Percentiles rank a stretch among this genome's conserved stretches.
phyloP scores from a whole-genome alignment of 768 basidiomycete genomes.

The Boletus huronensis region DNA sequence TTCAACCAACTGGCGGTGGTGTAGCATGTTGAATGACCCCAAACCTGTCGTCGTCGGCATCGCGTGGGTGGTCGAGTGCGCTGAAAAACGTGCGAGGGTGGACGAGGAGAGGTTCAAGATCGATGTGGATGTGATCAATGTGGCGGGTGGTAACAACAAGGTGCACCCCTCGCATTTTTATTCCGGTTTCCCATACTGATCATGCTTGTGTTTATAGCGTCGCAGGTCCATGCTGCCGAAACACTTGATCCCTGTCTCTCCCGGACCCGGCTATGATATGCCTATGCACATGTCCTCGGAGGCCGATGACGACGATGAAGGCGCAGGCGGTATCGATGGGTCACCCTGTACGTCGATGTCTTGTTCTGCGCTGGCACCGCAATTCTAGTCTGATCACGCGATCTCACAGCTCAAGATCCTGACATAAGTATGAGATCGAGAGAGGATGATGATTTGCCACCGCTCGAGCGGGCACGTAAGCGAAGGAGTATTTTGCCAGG shows the following conservation, averaged over 20 bases:
- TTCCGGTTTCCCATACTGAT: neutral
- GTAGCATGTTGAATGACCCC: slow-evolving; percentile 59
- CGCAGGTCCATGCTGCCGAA: slow-evolving; percentile 74
- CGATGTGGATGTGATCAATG: slow-evolving; percentile 54
- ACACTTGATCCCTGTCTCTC: slow-evolving; percentile 39
- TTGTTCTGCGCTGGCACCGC: slow-evolving; percentile 1
- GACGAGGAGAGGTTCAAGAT: slow-evolving; percentile 66
- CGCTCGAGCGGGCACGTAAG: slow-evolving; percentile 65
- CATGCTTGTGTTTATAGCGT: slow-evolving; percentile 42
- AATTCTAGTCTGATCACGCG: slow-evolving; percentile 1
- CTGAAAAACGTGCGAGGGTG: slow-evolving; percentile 58
- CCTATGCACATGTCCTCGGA: slow-evolving; percentile 23
- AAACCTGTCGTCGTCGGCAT: slow-evolving; percentile 78
- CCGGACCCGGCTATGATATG: slow-evolving; percentile 8
- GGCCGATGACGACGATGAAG: slow-evolving; percentile 29
- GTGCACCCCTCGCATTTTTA: slow-evolving; percentile 32
- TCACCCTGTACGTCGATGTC: slow-evolving; percentile 22
- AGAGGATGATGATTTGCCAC: slow-evolving; percentile 61
- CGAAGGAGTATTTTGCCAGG: slow-evolving; percentile 38
- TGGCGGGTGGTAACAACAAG: slow-evolving; percentile 62
- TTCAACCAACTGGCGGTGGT: neutral
- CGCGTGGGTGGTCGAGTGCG: slow-evolving; percentile 87
- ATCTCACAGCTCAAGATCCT: slow-evolving; percentile 20
- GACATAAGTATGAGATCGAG: slow-evolving; percentile 23
- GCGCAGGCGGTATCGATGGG: slow-evolving; percentile 23